Conservation (phyloP, 768 basidiomycete genomes). For the Lentinula sp. region DNA sequence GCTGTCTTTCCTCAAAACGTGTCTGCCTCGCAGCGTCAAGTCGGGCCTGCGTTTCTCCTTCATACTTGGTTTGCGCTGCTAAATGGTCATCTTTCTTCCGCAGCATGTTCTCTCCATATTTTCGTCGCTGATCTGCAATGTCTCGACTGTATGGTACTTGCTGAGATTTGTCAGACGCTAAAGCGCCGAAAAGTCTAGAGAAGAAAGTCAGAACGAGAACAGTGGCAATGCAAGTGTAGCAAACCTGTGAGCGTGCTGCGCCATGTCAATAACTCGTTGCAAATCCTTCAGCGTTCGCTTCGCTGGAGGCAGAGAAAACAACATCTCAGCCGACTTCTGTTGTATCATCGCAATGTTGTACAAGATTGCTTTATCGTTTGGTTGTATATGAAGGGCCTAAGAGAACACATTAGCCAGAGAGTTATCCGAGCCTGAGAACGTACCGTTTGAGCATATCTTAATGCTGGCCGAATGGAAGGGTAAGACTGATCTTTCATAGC, state of each 20-base stretch:
- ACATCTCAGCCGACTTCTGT: slow-evolving; percentile 90
- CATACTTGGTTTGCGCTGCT: slow-evolving; percentile 61
- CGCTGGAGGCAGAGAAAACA: slow-evolving; percentile 64
- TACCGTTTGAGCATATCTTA: slow-evolving; percentile 79
- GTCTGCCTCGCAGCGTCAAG: slow-evolving; percentile 71
- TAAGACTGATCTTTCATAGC: slow-evolving; percentile 87
- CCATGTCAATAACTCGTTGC: slow-evolving; percentile 70
- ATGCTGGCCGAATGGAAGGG: slow-evolving; percentile 73
- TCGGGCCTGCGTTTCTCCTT: slow-evolving; percentile 64
- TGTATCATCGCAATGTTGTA: slow-evolving; percentile 99
- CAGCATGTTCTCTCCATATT: slow-evolving; percentile 86
- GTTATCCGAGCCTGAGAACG: slow-evolving; percentile 9
- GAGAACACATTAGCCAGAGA: slow-evolving; percentile 3
- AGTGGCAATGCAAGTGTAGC: slow-evolving; percentile 13
- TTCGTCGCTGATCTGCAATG: slow-evolving; percentile 82
- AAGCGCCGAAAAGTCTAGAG: slow-evolving; percentile 71
- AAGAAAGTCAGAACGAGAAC: neutral
- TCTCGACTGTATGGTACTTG: slow-evolving; percentile 80
- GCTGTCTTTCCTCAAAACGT: slow-evolving; percentile 75
- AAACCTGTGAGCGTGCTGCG: slow-evolving; percentile 81
- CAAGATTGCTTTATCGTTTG: slow-evolving; percentile 81
- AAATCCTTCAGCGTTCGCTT: slow-evolving; percentile 83
- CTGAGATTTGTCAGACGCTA: slow-evolving; percentile 67
- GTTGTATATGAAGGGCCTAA: slow-evolving; percentile 81
- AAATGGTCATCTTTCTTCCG: slow-evolving; percentile 79